These are phyloP conservation scores for Ogataea trehalophila DNA, from an alignment of 805 yeast species.

Conservation along the genomic window DNA sequence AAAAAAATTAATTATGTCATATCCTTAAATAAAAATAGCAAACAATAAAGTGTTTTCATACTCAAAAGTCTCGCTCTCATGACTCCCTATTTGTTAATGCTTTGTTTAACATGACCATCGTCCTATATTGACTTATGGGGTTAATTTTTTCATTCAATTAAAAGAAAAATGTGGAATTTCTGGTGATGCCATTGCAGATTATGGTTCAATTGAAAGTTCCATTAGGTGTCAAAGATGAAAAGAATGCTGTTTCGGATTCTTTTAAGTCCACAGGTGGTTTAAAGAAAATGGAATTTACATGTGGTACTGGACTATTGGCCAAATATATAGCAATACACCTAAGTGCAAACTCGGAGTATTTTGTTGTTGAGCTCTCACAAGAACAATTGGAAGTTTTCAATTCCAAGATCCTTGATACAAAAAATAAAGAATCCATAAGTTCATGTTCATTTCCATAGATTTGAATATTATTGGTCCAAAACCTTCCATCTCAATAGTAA, in stretches of 20 bases:
- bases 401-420: conserved; percentile 17
- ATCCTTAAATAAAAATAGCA: too few species aligned
- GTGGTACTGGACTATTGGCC: conserved; percentile 38
- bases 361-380: conserved; percentile 36
- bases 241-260: conserved; percentile 1
- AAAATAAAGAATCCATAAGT: conserved; percentile 9
- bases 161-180: background rate
- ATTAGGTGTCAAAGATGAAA: background rate
- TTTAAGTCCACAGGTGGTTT: conserved; percentile 6
- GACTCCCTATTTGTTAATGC: too few species aligned
- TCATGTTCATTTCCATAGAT: conserved; percentile 6
- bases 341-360: conserved; percentile 17
- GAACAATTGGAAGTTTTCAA: conserved; percentile 12
- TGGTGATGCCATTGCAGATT: conserved; percentile 3
- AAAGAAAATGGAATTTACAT: conserved; percentile 36
- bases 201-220: conserved; percentile 1
- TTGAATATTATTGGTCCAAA: conserved; percentile 16
- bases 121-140: conserved; percentile 9
- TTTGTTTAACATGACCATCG: conserved; percentile 1
- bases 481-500: conserved; percentile 5
- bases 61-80: too few species aligned
- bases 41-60: too few species aligned
- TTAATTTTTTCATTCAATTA: background rate
- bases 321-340: conserved; percentile 30
- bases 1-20: too few species aligned